Evolutionary conservation across 2,329 filamentous ascomycete genomes (phyloP), one percentile per base, ranked within the genome.

Genomic region (Lachnellula arida): DNA sequence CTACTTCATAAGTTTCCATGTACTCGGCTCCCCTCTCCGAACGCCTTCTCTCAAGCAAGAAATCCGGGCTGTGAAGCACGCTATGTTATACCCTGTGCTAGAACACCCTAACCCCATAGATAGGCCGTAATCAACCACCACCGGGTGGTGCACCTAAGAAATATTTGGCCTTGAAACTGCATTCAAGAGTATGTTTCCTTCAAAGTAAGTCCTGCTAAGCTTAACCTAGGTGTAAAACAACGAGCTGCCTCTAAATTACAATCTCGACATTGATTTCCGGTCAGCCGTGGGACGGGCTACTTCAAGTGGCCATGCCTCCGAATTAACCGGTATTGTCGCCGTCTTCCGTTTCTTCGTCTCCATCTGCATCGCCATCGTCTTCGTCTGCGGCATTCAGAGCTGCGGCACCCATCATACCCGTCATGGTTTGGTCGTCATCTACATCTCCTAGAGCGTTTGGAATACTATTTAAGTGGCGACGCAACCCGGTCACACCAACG

Each of bases 371-470:
- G 23, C 49, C 60, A 55, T 58, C 58, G 23, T 56, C 49, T 14
- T 57, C 55, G 47, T 60, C 54, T 19, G 57, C 56, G 28, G 46
- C 60, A 46, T 61, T 63, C 55, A 65, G 44, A 19, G 54, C 58
- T 23, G 59, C 64, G 6, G 59, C 58, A 28, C 54, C 54, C 56
- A 63, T 59, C 58, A 63, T 63, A 22, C 65, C 84, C 5, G 65
- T 67, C 62, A 66, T 66, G 1, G 63, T 62, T 22, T 63, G 60
- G 43, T 68, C 61, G 91, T 93, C 74, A 88, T 96, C 66, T 92
- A 92, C 88, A 94, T 91, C 78, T 91, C 95, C 70, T 87, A 89
- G 28, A 89, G 90, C 55, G 82, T 96, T 37, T 83, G 96, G 35
- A 89, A 50, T 88, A 81, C 51, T 88, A 85, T 80, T 95, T 40